Base-by-base conservation (phyloP, 176 grass and related monocot genomes). In the Zea luxurians region DNA sequence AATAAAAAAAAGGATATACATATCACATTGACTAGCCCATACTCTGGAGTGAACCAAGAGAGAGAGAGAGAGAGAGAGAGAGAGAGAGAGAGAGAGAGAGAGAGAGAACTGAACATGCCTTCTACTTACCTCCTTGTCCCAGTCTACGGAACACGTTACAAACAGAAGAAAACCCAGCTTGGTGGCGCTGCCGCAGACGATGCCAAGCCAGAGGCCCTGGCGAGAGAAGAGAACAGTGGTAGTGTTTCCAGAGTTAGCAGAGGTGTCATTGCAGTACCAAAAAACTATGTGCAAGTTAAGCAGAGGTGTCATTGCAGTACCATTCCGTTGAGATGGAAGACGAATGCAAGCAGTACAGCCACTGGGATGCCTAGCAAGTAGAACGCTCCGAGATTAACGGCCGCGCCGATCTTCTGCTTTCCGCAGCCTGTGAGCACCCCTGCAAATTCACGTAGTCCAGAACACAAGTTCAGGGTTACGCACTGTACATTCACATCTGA, bases 311-410 rank as follows among this genome's bases (percentile, higher is more conserved):
- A 57, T 57, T 57, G 55, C 9, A 64, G 27, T 61, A 80, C 83
- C 77, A 70, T 70, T 70, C 82, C 82, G 11, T 84, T 84, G 8
- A 84, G 55, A 59, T 84, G 65, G 74, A 84, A 42, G 55, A 42
- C 54, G 5, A 84, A 84, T 4, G 74, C 82, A 13, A 78, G 82
- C 35, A 84, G 20, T 10, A 13, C 66, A 1, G 74, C 55, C 74
- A 84, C 44, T 2, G 82, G 82, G 48, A 78, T 84, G 44, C 82
- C 82, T 8, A 37, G 2, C 18, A 84, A 10, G 74, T 84, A 84
- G 55, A 84, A 84, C 0, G 74, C 74, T 0, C 74, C 66, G 13
- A 78, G 82, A 27, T 84, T 84, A 6, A 84, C 55, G 13, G 37
- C 65, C 5, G 82, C 74, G 0, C 82, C 82, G 4, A 84, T 71